These are phyloP conservation scores for Micractinium sp. DNA, from an alignment of 139 green algal genomes.

Conservation along the genomic window DNA sequence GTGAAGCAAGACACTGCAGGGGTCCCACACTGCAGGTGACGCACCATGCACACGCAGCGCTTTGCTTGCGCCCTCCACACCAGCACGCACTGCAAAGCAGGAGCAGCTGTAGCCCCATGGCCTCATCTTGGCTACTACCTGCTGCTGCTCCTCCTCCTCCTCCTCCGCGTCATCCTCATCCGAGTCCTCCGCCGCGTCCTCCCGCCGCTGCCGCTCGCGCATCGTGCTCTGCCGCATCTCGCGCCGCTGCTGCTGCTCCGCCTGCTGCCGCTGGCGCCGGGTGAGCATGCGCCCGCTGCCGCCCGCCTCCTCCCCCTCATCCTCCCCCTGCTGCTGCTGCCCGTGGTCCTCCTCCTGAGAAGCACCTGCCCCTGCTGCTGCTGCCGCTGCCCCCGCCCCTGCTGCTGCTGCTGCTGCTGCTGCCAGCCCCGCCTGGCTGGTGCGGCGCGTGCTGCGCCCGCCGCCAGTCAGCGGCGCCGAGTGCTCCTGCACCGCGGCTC, in stretches of 20 bases:
- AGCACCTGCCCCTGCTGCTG: background rate
- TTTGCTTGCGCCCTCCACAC: background rate
- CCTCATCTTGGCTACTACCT: too few species aligned
- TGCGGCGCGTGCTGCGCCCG: background rate
- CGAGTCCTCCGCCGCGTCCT: background rate
- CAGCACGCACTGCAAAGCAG: background rate
- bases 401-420: background rate
- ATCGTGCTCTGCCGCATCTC: background rate
- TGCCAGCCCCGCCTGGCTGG: background rate
- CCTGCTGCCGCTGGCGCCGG: constrained; percentile 2
- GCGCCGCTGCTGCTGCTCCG: background rate
- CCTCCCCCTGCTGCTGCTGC: background rate
- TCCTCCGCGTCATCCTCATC: constrained; percentile 5
- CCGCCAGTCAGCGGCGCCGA: background rate
- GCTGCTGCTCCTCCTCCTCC: background rate
- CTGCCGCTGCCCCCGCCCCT: background rate
- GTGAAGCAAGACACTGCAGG: background rate
- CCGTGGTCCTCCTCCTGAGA: background rate
- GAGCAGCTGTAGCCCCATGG: background rate
- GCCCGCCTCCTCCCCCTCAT: background rate
- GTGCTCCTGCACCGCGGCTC: constrained; percentile 1
- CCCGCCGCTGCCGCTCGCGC: constrained; percentile 24
- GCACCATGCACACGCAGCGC: background rate
- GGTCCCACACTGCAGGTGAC: background rate
- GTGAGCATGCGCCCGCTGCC: constrained; percentile 11